A percentile compares a stretch with the other conserved stretches of the same genome.
Evolutionary conservation across 73 alveolate genomes (phyloP).

Genomic region (Uronychia binucleata): DNA sequence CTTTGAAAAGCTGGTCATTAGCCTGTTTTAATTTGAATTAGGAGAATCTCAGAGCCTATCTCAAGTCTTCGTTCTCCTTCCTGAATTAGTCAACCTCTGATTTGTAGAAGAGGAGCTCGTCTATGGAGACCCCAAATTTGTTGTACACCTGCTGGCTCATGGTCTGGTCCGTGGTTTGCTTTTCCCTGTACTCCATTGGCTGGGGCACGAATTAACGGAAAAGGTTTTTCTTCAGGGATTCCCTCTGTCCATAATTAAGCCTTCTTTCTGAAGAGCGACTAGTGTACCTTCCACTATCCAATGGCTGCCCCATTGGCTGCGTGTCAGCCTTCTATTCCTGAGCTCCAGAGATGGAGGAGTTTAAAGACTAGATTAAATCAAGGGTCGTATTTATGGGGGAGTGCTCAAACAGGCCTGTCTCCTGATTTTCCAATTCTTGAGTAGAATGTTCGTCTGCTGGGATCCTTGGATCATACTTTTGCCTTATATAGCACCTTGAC

Average conservation of each 20-base stretch:
- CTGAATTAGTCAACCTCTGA: neutral
- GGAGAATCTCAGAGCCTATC: neutral
- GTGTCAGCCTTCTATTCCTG: too few relatives aligned
- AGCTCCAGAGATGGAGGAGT: too few relatives aligned
- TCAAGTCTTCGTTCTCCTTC: neutral
- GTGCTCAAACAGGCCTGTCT: neutral
- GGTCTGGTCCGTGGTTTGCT: too few relatives aligned
- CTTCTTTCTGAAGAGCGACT: too few relatives aligned
- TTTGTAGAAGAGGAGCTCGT: neutral
- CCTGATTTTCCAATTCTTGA: neutral
- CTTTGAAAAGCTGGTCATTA: neutral
- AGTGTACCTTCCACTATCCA: too few relatives aligned
- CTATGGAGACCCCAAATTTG: neutral
- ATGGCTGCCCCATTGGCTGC: too few relatives aligned
- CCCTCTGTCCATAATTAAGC: too few relatives aligned
- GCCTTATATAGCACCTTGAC: neutral
- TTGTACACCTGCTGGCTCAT: neutral
- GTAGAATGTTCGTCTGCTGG: neutral
- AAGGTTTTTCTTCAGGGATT: too few relatives aligned
- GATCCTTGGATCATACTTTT: neutral
- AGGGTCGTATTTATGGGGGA: neutral
- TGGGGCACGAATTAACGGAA: too few relatives aligned
- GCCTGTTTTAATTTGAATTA: neutral
- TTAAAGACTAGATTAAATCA: neutral
- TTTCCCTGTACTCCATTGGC: too few relatives aligned